phyloP scores from a whole-genome alignment of 306 rosid genomes.

The Medicago truncatula region DNA sequence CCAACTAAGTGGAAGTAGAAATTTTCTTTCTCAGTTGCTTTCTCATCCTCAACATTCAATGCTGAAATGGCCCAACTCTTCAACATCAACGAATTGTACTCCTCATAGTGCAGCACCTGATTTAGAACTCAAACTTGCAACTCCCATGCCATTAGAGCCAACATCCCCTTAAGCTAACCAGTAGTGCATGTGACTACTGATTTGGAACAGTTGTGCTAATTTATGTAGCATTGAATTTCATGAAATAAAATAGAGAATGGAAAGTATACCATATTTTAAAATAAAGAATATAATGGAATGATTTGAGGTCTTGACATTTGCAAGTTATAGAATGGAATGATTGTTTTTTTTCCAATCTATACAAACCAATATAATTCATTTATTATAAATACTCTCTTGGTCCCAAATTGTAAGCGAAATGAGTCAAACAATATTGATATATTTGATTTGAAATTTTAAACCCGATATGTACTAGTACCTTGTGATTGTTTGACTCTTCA shows the following conservation, averaged over 20 bases:
- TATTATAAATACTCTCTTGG: no score
- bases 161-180: conserved; percentile 15
- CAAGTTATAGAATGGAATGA: no score
- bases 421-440: no score
- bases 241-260: neutral
- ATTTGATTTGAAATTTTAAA: no score
- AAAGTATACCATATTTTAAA: neutral
- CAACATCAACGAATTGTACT: conserved; percentile 33
- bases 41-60: conserved; percentile 16
- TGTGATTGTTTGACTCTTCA: no score
- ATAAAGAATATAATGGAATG: no score
- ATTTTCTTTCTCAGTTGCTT: conserved; percentile 29
- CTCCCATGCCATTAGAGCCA: conserved; percentile 51
- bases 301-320: no score
- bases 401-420: no score
- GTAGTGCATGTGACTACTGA: neutral
- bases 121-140: conserved; percentile 82
- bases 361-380: no score
- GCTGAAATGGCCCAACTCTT: conserved; percentile 33
- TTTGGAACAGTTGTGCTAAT: neutral
- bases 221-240: neutral
- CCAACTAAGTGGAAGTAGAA: neutral
- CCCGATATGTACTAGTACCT: no score
- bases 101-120: conserved; percentile 38
- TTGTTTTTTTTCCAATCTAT: no score